Conservation (phyloP, 805 yeast genomes). For the Zygosaccharomyces siamensis region DNA sequence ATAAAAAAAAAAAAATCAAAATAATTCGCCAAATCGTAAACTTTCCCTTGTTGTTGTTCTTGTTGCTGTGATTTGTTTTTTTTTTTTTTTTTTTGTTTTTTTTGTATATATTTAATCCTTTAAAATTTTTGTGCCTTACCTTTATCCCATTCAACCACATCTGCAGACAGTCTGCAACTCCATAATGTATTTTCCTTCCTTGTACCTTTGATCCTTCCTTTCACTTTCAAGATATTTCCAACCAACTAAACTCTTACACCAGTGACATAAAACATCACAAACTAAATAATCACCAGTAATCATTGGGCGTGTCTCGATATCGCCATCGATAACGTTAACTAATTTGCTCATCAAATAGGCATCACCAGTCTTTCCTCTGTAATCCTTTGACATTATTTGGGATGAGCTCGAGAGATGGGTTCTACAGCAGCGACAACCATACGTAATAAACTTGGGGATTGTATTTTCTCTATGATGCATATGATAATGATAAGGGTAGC, state of each 20-base stretch:
- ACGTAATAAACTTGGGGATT: constrained; percentile 25
- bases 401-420: constrained; percentile 32
- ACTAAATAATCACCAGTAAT: constrained; percentile 56
- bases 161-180: constrained; percentile 37
- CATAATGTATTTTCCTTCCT: constrained; percentile 57
- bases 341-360: constrained; percentile 51
- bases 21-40: neutral
- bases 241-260: constrained; percentile 51
- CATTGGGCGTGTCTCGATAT: constrained; percentile 44
- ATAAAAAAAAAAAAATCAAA: constrained; percentile 2
- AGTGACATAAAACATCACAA: constrained; percentile 51
- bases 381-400: constrained; percentile 39
- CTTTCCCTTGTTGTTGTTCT: neutral
- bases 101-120: neutral
- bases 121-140: neutral
- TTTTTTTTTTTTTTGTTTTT: neutral
- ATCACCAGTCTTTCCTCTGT: constrained; percentile 53
- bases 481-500: constrained; percentile 10
- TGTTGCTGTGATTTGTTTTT: no score
- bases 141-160: constrained; percentile 11
- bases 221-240: constrained; percentile 58
- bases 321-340: constrained; percentile 41
- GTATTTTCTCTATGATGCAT: constrained; percentile 9
- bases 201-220: constrained; percentile 45
- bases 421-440: constrained; percentile 32